phyloP scores from a whole-genome alignment of 495 filamentous ascomycete genomes.

The Staphylotrichum tortipilum region DNA sequence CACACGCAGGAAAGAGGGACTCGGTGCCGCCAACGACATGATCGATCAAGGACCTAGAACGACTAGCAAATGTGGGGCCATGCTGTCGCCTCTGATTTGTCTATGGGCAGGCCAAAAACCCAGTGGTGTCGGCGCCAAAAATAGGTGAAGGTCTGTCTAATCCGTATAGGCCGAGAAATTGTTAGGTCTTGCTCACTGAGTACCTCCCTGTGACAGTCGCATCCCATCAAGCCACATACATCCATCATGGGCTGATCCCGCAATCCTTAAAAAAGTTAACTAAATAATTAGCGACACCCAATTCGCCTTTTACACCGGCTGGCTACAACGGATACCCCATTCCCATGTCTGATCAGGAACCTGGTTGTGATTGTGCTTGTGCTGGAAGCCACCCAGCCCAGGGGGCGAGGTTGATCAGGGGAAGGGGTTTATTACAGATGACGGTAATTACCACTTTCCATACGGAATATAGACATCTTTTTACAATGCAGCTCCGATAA shows the following conservation, averaged over 20 bases:
- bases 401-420: too few relatives aligned
- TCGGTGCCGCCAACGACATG: too few relatives aligned
- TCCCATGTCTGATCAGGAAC: background rate
- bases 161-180: background rate
- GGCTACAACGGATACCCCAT: conserved; percentile 4
- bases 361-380: background rate
- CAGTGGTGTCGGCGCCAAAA: background rate
- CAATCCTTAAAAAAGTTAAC: background rate
- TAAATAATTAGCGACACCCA: background rate
- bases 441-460: background rate
- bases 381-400: background rate
- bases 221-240: too few relatives aligned
- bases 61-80: background rate
- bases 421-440: background rate
- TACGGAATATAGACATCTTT: too few relatives aligned
- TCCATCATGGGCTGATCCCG: too few relatives aligned
- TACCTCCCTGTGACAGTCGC: background rate
- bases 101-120: too few relatives aligned
- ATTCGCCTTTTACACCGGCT: background rate
- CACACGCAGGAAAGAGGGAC: too few relatives aligned
- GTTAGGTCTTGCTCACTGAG: background rate
- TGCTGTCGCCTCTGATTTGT: background rate
- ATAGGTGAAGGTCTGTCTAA: background rate
- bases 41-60: too few relatives aligned
- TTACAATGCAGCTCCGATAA: conserved; percentile 5